Conservation (phyloP, 352 stramenopile genomes). For the Peronospora belbahrii region DNA sequence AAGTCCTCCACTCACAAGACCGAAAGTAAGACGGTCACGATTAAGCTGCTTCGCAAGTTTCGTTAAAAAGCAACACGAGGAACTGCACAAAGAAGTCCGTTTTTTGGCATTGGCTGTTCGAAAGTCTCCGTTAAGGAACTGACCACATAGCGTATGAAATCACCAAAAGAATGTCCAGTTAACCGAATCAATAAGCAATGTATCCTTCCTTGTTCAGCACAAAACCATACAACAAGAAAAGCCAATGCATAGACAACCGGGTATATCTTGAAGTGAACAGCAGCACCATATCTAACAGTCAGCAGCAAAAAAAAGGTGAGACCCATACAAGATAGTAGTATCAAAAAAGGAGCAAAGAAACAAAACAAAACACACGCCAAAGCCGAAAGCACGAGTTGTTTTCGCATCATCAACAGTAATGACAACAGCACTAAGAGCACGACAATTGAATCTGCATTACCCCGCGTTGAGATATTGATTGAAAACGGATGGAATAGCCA, state of each 20-base stretch:
- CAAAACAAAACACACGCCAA: constrained; percentile 39
- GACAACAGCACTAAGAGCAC: constrained; percentile 91
- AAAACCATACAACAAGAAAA: constrained; percentile 69
- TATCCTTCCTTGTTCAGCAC: background rate
- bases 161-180: too few species aligned
- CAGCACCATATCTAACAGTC: constrained; percentile 84
- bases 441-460: constrained; percentile 94
- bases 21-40: constrained; percentile 83
- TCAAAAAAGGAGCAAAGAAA: background rate
- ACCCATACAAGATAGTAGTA: background rate
- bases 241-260: constrained; percentile 94
- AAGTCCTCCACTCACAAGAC: constrained; percentile 74
- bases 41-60: constrained; percentile 48
- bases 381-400: constrained; percentile 61
- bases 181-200: background rate
- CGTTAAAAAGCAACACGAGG: constrained; percentile 46
- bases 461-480: constrained; percentile 98
- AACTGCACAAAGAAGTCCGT: constrained; percentile 39
- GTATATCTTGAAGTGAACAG: constrained; percentile 98
- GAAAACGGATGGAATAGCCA: constrained; percentile 98
- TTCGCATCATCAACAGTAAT: constrained; percentile 77
- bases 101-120: constrained; percentile 38
- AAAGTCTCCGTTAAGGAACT: constrained; percentile 74
- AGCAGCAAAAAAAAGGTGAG: background rate
- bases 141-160: background rate